Evolutionary conservation across 805 yeast species (phyloP).

Genomic region (Sugiyamaella smithiae): DNA sequence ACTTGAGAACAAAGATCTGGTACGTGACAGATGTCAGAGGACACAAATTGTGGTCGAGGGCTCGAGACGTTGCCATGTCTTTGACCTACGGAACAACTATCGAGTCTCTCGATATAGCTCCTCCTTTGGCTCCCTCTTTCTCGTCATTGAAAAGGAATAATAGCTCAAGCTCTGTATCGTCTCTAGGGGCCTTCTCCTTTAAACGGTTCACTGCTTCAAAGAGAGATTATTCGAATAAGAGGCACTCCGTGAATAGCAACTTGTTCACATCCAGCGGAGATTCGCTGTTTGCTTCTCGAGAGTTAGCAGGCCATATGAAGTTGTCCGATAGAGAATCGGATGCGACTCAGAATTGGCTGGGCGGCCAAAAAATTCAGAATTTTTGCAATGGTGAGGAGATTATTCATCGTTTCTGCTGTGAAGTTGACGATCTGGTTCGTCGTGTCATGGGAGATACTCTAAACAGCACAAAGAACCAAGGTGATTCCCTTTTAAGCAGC

Average conservation of each 20-base stretch:
- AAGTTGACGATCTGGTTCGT: constrained; percentile 30
- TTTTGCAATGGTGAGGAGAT: constrained; percentile 36
- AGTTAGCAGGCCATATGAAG: constrained; percentile 30
- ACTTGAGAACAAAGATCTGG: constrained; percentile 28
- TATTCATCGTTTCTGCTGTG: constrained; percentile 36
- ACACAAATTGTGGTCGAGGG: constrained; percentile 25
- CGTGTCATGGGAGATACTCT: constrained; percentile 33
- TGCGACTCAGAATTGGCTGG: constrained; percentile 29
- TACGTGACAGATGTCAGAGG: constrained; percentile 26
- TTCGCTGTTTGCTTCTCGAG: constrained; percentile 31
- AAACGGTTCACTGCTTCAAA: constrained; percentile 22
- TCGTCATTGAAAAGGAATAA: constrained; percentile 23
- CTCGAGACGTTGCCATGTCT: constrained; percentile 26
- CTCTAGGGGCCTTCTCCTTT: constrained; percentile 25
- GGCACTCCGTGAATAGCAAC: constrained; percentile 28
- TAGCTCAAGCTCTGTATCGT: constrained; percentile 22
- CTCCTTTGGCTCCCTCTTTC: constrained; percentile 11
- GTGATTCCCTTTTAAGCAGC: constrained; percentile 24
- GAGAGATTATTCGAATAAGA: constrained; percentile 23
- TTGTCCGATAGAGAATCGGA: constrained; percentile 37
- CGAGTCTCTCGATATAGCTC: constrained; percentile 1
- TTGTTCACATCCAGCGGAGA: constrained; percentile 19
- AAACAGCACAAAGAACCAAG: constrained; percentile 19
- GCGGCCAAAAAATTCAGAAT: constrained; percentile 33
- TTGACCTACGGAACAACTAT: constrained; percentile 16